A percentile compares a stretch with the other conserved stretches of the same genome.
phyloP scores from a whole-genome alignment of 192 early-diverging fungal genomes.

The Entomortierella lignicola region DNA sequence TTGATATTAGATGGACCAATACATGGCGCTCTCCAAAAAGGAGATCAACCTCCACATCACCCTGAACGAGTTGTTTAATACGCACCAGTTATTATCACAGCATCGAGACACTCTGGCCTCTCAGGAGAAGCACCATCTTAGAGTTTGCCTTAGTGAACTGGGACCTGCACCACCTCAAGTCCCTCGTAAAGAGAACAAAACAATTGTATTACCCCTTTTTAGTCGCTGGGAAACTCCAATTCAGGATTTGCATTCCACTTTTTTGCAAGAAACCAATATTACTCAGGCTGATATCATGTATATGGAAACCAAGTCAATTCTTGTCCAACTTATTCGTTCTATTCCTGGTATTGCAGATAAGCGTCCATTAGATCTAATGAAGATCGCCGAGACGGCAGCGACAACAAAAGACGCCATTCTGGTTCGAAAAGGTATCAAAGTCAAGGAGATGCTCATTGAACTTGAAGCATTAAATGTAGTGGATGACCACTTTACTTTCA shows the following conservation, averaged over 20 bases:
- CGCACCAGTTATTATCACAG: constrained; percentile 84
- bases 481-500: constrained; percentile 83
- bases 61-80: constrained; percentile 95
- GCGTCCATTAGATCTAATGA: constrained; percentile 69
- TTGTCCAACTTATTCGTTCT: constrained; percentile 93
- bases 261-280: constrained; percentile 87
- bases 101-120: constrained; percentile 86
- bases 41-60: constrained; percentile 90
- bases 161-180: constrained; percentile 80
- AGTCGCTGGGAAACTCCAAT: constrained; percentile 88
- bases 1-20: constrained; percentile 87
- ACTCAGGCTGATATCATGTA: constrained; percentile 96
- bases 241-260: constrained; percentile 69
- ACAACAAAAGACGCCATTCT: constrained; percentile 88
- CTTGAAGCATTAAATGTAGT: constrained; percentile 83
- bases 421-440: constrained; percentile 95
- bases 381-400: constrained; percentile 86
- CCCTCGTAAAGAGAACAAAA: constrained; percentile 81
- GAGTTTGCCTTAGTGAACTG: constrained; percentile 82
- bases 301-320: constrained; percentile 94
- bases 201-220: constrained; percentile 78
- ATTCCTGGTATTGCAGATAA: constrained; percentile 76
- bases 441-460: constrained; percentile 92
- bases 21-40: constrained; percentile 94
- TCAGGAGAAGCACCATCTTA: constrained; percentile 82